Evolutionary conservation across 768 basidiomycete genomes (phyloP), one percentile per base, ranked within the genome.

Genomic region (Pleurotus djamor): DNA sequence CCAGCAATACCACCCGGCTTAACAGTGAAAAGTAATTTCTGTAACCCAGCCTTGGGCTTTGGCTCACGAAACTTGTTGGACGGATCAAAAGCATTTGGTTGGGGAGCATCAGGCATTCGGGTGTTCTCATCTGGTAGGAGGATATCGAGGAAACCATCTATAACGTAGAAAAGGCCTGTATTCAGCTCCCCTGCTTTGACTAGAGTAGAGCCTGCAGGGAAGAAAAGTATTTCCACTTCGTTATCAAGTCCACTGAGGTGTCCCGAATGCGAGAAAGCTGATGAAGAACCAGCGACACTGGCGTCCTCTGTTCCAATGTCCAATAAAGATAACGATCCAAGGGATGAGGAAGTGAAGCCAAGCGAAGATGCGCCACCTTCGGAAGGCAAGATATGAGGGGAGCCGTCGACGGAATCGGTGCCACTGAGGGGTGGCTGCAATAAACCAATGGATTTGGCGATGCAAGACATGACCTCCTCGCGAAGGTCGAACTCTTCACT

Each of bases 1-100:
- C 97, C 97, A 8, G 96, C 97, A 61, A 99, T 97, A 0, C 97
- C 97, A 59, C 97, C 97, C 12, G 96, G 92, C 67, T 96, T 97
- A 21, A 96, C 93, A 1, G 94, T 96, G 71, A 97, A 99, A 21
- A 99, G 80, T 8, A 90, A 80, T 67, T 90, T 94, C 63, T 81
- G 81, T 36, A 76, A 74, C 4, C 70, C 64, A 56, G 41, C 33
- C 36, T 58, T 60, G 4, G 16, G 33, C 12, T n/a, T 52, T 9
- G 55, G 32, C n/a, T 45, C 34, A n/a, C 17, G 45, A 17, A 47
- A 17, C n/a, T 47, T 12, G 16, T 17, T 47, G 7, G 9, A 16
- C 2, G 17, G 13, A 12, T 47, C 17, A 47, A n/a, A 47, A 47
- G 14, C 36, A 28, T 13, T 71, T 64, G 58, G 68, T 61, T 48